These are phyloP conservation scores for Chytridium lagenaria DNA, from an alignment of 371 early-diverging fungal genomes.

Conservation along the genomic window DNA sequence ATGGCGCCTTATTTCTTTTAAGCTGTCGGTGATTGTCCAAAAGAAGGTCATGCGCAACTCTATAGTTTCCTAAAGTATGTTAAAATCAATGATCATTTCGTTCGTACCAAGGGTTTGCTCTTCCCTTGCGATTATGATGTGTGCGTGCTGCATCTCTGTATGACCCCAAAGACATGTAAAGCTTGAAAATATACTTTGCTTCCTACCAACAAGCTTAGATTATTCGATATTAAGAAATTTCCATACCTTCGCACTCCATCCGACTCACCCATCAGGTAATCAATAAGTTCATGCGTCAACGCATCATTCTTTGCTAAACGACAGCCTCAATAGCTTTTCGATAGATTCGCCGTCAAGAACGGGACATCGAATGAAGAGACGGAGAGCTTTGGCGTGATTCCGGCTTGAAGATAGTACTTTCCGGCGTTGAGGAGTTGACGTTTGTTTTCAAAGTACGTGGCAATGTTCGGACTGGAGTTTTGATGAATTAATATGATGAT, in stretches of 20 bases:
- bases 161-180: constrained; percentile 61
- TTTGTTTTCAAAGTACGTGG: constrained; percentile 49
- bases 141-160: constrained; percentile 60
- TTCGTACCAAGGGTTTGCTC: constrained; percentile 54
- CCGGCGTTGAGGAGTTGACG: constrained; percentile 49
- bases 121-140: constrained; percentile 57
- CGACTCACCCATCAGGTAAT: constrained; percentile 60
- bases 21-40: constrained; percentile 55
- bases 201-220: constrained; percentile 35
- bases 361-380: constrained; percentile 49
- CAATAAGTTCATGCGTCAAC: constrained; percentile 59
- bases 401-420: constrained; percentile 44
- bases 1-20: constrained; percentile 40
- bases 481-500: constrained; percentile 42
- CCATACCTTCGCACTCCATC: constrained; percentile 58
- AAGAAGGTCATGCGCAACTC: constrained; percentile 58
- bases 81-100: not conserved
- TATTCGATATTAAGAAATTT: not conserved
- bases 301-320: constrained; percentile 54
- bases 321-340: constrained; percentile 62
- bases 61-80: constrained; percentile 51
- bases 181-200: constrained; percentile 62
- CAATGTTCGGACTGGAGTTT: constrained; percentile 36
- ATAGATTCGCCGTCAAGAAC: constrained; percentile 37
- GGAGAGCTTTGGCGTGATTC: constrained; percentile 52